A percentile compares a stretch with the other conserved stretches of the same genome.
Conservation (phyloP, 129 eudicot species). For the Tagetes erecta region DNA sequence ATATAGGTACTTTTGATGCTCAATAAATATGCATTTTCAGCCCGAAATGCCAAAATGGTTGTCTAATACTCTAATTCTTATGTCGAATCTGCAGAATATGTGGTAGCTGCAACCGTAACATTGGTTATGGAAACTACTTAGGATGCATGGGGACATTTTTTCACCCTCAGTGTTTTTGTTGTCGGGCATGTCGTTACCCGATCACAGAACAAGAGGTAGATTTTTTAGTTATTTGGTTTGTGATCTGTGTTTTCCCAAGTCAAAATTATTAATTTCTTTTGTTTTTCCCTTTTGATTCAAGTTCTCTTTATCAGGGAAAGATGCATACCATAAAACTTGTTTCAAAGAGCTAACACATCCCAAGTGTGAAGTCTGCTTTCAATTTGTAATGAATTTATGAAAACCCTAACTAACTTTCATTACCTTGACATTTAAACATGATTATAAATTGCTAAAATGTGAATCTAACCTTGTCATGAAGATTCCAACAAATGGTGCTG, state of each 20-base stretch:
- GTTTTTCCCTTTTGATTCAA: constrained; percentile 63
- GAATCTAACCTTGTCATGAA: constrained; percentile 26
- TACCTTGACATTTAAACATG: neutral
- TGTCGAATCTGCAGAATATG: constrained; percentile 57
- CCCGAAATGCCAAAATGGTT: constrained; percentile 3
- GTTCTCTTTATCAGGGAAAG: constrained; percentile 96
- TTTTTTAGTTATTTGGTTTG: constrained; percentile 1
- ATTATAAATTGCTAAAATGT: constrained; percentile 18
- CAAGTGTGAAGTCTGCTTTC: constrained; percentile 96
- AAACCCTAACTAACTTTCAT: constrained; percentile 12
- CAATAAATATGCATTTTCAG: neutral
- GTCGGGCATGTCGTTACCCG: constrained; percentile 77
- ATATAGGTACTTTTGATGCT: constrained; percentile 47
- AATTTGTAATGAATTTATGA: constrained; percentile 59
- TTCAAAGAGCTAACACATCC: constrained; percentile 94
- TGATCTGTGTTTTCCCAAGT: neutral
- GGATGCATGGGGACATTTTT: constrained; percentile 96
- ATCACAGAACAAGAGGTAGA: constrained; percentile 94
- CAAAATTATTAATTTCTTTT: constrained; percentile 32
- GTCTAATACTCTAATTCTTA: neutral
- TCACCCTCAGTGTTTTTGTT: constrained; percentile 86
- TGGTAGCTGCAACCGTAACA: constrained; percentile 82
- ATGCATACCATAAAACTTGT: constrained; percentile 89
- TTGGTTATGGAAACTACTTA: constrained; percentile 84
- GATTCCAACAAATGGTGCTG: constrained; percentile 92